phyloP scores from a whole-genome alignment of 2,329 filamentous ascomycete genomes.

The Arthroderma sp. region DNA sequence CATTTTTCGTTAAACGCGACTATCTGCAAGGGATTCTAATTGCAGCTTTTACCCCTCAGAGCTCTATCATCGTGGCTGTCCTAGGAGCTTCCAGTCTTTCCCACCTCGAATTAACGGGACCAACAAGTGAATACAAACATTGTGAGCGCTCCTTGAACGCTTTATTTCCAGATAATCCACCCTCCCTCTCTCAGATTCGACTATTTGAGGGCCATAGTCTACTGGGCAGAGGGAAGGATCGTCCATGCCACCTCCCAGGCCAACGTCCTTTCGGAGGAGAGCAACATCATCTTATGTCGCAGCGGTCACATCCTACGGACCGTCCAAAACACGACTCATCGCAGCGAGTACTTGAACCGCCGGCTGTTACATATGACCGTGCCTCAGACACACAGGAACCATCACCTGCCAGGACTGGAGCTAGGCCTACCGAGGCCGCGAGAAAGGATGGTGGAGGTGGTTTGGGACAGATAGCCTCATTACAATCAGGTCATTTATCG shows the following conservation, averaged over 20 bases:
- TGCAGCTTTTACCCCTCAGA: too few species aligned
- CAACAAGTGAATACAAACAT: conserved; percentile 8
- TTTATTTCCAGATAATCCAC: conserved; percentile 14
- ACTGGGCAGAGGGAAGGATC: conserved; percentile 26
- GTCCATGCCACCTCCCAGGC: conserved; percentile 25
- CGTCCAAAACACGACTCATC: neutral
- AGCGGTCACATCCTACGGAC: conserved; percentile 19
- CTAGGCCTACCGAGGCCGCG: too few species aligned
- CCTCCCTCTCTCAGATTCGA: conserved; percentile 27
- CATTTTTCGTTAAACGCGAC: too few species aligned
- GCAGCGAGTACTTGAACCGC: too few species aligned
- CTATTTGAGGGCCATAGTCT: conserved; percentile 20
- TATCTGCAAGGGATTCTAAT: too few species aligned
- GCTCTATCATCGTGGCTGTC: conserved; percentile 25
- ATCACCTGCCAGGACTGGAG: too few species aligned
- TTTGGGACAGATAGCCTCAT: too few species aligned
- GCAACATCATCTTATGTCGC: conserved; percentile 28
- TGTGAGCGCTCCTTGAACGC: conserved; percentile 16
- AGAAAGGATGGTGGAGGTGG: too few species aligned
- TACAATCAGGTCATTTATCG: too few species aligned
- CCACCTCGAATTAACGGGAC: conserved; percentile 6
- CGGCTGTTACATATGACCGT: too few species aligned
- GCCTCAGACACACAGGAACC: too few species aligned
- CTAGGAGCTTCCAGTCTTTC: conserved; percentile 25
- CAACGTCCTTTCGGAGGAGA: conserved; percentile 15